Evolutionary conservation across 495 filamentous ascomycete species (phyloP), one percentile per base, ranked within the genome.

Genomic region (Penicillium atrosanguineum): DNA sequence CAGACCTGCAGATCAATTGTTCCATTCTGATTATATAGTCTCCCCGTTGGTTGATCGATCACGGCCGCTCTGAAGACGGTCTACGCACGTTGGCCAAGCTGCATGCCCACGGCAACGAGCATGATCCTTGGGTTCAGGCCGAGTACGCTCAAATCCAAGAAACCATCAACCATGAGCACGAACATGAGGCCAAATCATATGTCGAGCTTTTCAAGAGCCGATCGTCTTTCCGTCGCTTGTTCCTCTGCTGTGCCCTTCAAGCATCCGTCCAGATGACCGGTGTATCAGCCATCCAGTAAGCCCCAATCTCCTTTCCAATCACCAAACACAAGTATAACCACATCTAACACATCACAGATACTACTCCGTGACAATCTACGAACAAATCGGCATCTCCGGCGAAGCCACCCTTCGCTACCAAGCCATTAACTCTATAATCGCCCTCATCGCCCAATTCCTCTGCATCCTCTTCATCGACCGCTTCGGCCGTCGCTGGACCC

Each of bases 221-320:
- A 23, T 82, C 83, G 3, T 83, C 80, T 2, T 88, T 88, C 73
- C 82, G 87, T 16, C 80, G 87, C 14, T 69, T 90, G 9, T 84
- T 89, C 64, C 74, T 90, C 15, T 85, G 83, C 48, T 82, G 79
- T 59, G 72, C 86, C 0, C 65, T 90, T 16, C 87, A 89, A 64
- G 85, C 84, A 6, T 83, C 82, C 1, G 77, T 83, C 15, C 87
- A 90, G 59, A 85, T 89, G 85, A 89, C 86, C 0, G 86, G 86
- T 53, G 85, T 88, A 4, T 83, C 79, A 4, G 86, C 86, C 0
- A 88, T 89, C 60, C 85, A 89, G 72, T 74, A 61, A 71, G 59
- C 5, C 5, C 23, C 23, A 5, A 6, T 19, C 12, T 7, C 1
- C 12, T 0, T 36, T 19, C 6, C 49, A 20, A 21, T 34, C 18